Conservation (phyloP, 2,329 filamentous ascomycete species). For the Atkinsonella hypoxylon region DNA sequence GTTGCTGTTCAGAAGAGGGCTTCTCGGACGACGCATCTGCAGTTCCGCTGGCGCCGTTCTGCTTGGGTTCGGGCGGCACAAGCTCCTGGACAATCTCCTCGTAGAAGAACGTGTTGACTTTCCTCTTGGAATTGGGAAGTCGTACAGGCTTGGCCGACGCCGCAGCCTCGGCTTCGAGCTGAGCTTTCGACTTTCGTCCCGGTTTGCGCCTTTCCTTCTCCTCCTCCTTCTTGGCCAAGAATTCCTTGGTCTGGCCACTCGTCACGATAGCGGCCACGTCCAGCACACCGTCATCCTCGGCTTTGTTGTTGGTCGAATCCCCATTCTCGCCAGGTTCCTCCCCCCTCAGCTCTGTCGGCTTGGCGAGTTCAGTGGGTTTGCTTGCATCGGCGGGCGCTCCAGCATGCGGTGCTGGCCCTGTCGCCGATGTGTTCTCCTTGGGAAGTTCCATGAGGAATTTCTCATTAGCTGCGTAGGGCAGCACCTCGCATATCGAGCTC, state of each 20-base stretch:
- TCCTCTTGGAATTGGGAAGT: constrained; percentile 61
- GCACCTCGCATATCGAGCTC: constrained; percentile 53
- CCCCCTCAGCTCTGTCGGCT: constrained; percentile 15
- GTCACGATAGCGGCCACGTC: constrained; percentile 80
- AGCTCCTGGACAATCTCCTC: constrained; percentile 54
- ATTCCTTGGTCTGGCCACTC: constrained; percentile 70
- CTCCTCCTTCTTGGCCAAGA: constrained; percentile 70
- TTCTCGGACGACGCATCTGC: constrained; percentile 9
- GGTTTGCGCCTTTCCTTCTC: constrained; percentile 64
- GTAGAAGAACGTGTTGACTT: constrained; percentile 59
- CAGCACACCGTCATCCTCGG: constrained; percentile 59
- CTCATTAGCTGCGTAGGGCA: constrained; percentile 39
- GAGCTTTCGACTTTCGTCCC: constrained; percentile 33
- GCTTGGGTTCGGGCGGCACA: constrained; percentile 26
- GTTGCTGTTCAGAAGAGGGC: constrained; percentile 1
- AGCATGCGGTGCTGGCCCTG: too few relatives aligned
- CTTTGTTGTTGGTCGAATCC: constrained; percentile 21
- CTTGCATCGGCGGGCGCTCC: too few relatives aligned
- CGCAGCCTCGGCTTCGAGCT: constrained; percentile 40
- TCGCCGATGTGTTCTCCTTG: constrained; percentile 19
- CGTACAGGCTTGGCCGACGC: constrained; percentile 43
- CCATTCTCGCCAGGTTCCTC: constrained; percentile 27
- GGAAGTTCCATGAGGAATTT: constrained; percentile 37
- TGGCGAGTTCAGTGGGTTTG: constrained; percentile 18
- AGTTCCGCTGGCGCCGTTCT: constrained; percentile 12